Conservation (phyloP, 768 basidiomycete genomes). For the Lactarius vividus region DNA sequence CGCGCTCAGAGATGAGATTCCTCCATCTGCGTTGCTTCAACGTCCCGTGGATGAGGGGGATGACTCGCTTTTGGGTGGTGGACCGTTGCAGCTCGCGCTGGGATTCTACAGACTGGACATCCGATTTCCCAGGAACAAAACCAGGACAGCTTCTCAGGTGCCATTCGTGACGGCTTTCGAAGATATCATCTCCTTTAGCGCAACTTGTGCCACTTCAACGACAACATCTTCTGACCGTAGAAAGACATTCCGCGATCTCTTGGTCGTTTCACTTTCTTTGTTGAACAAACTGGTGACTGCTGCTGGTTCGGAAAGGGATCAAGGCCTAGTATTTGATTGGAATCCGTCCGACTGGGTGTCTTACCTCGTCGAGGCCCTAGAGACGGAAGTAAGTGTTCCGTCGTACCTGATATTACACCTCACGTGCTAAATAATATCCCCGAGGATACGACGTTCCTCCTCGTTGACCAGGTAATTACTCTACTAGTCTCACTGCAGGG, state of each 20-base stretch:
- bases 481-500: slow-evolving; percentile 20
- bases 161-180: slow-evolving; percentile 62
- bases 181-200: slow-evolving; percentile 48
- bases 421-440: neutral
- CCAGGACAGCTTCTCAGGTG: slow-evolving; percentile 33
- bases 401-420: neutral
- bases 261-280: slow-evolving; percentile 50
- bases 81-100: slow-evolving; percentile 19
- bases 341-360: slow-evolving; percentile 62
- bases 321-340: slow-evolving; percentile 49
- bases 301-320: slow-evolving; percentile 36
- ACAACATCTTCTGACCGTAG: slow-evolving; percentile 32
- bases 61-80: slow-evolving; percentile 4
- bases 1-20: slow-evolving; percentile 21
- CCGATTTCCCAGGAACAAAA: neutral
- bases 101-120: slow-evolving; percentile 53
- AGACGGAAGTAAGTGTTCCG: slow-evolving; percentile 49
- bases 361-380: slow-evolving; percentile 49
- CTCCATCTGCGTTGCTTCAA: slow-evolving; percentile 15
- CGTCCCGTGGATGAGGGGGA: neutral
- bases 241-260: slow-evolving; percentile 45
- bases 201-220: slow-evolving; percentile 38
- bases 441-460: slow-evolving; percentile 26
- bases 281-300: slow-evolving; percentile 50
- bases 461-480: slow-evolving; percentile 28